Evolutionary conservation across 345 rosid genomes (phyloP), one percentile per base, ranked within the genome.

Genomic region (Excoecaria agallocha): DNA sequence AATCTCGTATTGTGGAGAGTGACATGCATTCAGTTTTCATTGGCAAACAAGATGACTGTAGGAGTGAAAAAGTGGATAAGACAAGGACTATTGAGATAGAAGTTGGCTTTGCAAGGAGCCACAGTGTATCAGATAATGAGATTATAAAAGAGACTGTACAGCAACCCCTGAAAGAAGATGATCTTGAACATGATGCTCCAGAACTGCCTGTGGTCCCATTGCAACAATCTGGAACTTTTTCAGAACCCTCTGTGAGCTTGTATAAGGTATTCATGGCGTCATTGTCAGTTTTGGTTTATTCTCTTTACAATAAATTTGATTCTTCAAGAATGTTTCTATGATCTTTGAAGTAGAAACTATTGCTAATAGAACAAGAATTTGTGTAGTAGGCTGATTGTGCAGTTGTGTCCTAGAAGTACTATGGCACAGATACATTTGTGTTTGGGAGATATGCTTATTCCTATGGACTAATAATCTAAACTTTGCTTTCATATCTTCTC

Each of bases 201-300:
- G 83, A 80, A 57, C 55, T 68, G n/a, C 74, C 77, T 35, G 64
- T 69, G 41, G 43, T 76, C 16, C 16, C 62, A 64, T 58, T 76
- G 82, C 84, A 76, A 72, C 66, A 72, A 54, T 50, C 58, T 25
- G 35, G 35, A 57, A 71, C 16, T 63, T 37, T 72, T 74, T 67
- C 76, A 16, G 59, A 70, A 24, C 46, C 62, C 39, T 68, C 39
- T 57, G 66, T 68, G 39, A 48, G 68, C 66, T 46, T 61, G 16
- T 55, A 72, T 60, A 76, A 81, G 88, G 89, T 84, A 78, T 66
- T 16, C 19, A 30, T 39, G 22, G 19, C 50, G 37, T 73, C 65
- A 30, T 63, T 62, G n/a, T 35, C 12, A 9, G 8, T 66, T 45
- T 41, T 60, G 12, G 25, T 55, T 3, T 10, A 68, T 51, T 60